A percentile compares a stretch with the other conserved stretches of the same genome.
Evolutionary conservation across 116 monocot genomes (phyloP).

Genomic region (Cymodocea nodosa): DNA sequence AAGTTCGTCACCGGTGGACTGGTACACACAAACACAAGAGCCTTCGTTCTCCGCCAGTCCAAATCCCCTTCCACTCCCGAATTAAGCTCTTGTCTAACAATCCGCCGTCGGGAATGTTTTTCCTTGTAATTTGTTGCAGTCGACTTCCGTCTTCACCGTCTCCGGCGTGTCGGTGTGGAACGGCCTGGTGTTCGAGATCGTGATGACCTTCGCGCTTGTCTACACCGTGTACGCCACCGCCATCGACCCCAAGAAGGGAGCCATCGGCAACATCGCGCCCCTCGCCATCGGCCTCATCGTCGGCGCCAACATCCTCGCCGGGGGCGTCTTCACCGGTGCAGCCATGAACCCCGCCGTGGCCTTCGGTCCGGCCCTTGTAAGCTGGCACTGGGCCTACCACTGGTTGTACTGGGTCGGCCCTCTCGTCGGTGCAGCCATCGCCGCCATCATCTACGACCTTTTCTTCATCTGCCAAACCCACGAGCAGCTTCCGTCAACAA

Average conservation of each 20-base stretch:
- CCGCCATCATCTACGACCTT: conserved; percentile 33
- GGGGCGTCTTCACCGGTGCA: conserved; percentile 38
- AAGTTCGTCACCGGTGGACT: conserved; percentile 14
- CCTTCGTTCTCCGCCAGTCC: too few species aligned
- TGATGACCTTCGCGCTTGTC: conserved; percentile 47
- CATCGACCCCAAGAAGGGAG: conserved; percentile 51
- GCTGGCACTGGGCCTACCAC: conserved; percentile 40
- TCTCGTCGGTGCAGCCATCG: conserved; percentile 32
- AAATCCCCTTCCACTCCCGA: too few species aligned
- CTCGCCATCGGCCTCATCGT: conserved; percentile 54
- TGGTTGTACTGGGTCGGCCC: conserved; percentile 68
- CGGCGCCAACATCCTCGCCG: conserved; percentile 45
- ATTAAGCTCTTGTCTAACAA: neutral
- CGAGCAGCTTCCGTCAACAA: conserved; percentile 25
- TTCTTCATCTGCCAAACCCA: conserved; percentile 32
- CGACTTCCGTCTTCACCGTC: conserved; percentile 7
- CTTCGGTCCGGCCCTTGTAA: conserved; percentile 45
- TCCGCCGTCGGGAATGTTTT: neutral
- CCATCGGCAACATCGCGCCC: conserved; percentile 39
- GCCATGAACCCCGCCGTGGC: conserved; percentile 58
- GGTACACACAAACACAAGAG: too few species aligned
- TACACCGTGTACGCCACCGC: conserved; percentile 62
- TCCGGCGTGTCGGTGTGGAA: conserved; percentile 11
- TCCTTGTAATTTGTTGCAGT: neutral
- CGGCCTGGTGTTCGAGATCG: conserved; percentile 31